A percentile compares a stretch with the other conserved stretches of the same genome.
These are phyloP conservation scores for Pulveroboletus ravenelii DNA, from an alignment of 768 basidiomycete genomes.

Conservation along the genomic window DNA sequence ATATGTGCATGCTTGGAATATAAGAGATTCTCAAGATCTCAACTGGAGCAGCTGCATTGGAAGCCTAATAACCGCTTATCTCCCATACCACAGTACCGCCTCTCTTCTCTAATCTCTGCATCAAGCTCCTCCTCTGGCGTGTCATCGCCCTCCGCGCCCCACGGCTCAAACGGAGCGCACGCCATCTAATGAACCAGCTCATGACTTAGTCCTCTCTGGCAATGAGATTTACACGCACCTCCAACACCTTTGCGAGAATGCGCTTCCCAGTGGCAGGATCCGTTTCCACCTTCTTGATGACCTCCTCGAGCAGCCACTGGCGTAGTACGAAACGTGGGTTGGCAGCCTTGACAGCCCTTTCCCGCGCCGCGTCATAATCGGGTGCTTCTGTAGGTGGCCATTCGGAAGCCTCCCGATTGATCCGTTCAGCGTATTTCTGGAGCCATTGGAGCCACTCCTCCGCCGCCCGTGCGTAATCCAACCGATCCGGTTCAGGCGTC, in stretches of 20 bases:
- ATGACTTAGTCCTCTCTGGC: background rate
- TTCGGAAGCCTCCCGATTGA: conserved; percentile 46
- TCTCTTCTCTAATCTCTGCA: conserved; percentile 63
- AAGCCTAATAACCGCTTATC: conserved; percentile 76
- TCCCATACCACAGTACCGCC: conserved; percentile 74
- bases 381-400: conserved; percentile 34
- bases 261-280: conserved; percentile 61
- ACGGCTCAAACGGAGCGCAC: conserved; percentile 75
- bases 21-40: conserved; percentile 12
- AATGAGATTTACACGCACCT: conserved; percentile 42
- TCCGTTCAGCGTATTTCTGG: conserved; percentile 52
- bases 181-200: conserved; percentile 61
- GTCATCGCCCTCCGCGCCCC: conserved; percentile 71
- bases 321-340: conserved; percentile 93
- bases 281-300: conserved; percentile 69
- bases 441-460: conserved; percentile 63
- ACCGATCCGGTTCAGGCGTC: conserved; percentile 42
- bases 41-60: conserved; percentile 93
- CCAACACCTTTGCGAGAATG: conserved; percentile 74
- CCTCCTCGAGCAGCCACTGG: conserved; percentile 96
- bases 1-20: background rate
- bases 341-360: conserved; percentile 46
- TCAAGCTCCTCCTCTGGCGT: conserved; percentile 43
- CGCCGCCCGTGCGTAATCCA: conserved; percentile 43
- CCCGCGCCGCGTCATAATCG: conserved; percentile 44